phyloP scores from a whole-genome alignment of 352 stramenopile genomes.

The Globisporangium radiosum region DNA sequence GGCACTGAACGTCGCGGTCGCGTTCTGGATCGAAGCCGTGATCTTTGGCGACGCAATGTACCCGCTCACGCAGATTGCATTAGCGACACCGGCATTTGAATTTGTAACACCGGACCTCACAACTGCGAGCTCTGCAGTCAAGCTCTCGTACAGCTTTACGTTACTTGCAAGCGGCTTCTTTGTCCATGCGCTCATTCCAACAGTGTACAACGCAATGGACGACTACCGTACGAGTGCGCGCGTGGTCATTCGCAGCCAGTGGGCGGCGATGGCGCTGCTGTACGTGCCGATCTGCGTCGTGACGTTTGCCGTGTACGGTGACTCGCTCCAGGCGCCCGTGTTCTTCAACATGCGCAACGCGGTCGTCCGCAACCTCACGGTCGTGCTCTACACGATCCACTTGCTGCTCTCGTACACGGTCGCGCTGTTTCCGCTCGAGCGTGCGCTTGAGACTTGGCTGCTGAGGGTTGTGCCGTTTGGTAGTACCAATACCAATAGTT shows the following conservation, averaged over 20 bases:
- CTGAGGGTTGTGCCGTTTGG: constrained; percentile 19
- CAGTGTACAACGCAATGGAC: constrained; percentile 70
- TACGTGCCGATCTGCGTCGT: constrained; percentile 75
- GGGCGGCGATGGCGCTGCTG: constrained; percentile 38
- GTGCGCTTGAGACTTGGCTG: constrained; percentile 52
- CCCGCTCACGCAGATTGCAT: constrained; percentile 66
- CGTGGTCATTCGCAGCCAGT: constrained; percentile 45
- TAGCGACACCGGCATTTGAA: constrained; percentile 51
- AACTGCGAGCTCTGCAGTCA: constrained; percentile 36
- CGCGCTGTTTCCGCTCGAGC: constrained; percentile 63
- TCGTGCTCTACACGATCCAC: constrained; percentile 73
- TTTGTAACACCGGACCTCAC: constrained; percentile 64
- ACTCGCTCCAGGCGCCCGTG: constrained; percentile 64
- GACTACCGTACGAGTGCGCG: constrained; percentile 44
- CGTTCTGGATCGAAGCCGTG: constrained; percentile 73
- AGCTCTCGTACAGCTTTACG: constrained; percentile 70
- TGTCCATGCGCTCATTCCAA: constrained; percentile 63
- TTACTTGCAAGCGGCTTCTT: constrained; percentile 62
- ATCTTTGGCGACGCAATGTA: constrained; percentile 84
- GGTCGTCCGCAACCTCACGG: constrained; percentile 60
- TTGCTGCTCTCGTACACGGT: constrained; percentile 65
- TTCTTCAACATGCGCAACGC: constrained; percentile 83
- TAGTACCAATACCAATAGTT: not conserved
- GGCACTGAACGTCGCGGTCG: constrained; percentile 67
- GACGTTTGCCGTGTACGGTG: constrained; percentile 71